Base-by-base conservation (phyloP, 768 basidiomycete species). In the Suillus sp. region DNA sequence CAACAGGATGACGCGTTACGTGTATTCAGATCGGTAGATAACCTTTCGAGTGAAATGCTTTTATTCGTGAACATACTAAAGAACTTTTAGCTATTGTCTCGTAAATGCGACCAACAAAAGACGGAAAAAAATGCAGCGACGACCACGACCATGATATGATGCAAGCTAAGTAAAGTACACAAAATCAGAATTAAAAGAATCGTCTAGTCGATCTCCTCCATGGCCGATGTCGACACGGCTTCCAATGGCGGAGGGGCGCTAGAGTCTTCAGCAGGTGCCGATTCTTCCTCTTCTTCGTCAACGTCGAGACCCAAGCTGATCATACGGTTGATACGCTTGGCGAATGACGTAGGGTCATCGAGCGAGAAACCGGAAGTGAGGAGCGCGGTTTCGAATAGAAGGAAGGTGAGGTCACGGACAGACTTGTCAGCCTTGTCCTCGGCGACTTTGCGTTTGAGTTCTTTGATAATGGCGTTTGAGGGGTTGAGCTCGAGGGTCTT, bases 371-470 rank as follows among this genome's bases (percentile, higher is more conserved):
- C 93, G 59, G 93, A 95, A 18, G 94, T 95, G 68, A 97, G 89
- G 66, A 98, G 88, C 3, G 96, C 91, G 59, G 96, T 98, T 87
- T 99, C 96, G 82, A 93, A 99, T 62, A 99, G 81, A 51, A 99
- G 86, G 85, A 88, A 95, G 62, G 95, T 98, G 72, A 99, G 80
- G 80, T 99, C 96, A 68, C 94, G 89, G 72, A 97, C 96, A 62
- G 95, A 95, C 88, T 96, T 97, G 88, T 99, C 96, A 60, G 92
- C 90, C 84, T 96, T 95, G 83, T 99, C 96, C 78, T 96, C 95
- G 55, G 92, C 83, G 66, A 98, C 93, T 83, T 97, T 96, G 71
- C 86, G 86, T 85, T 90, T 95, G 72, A 99, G 85, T 81, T 98
- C 96, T 84, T 93, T 95, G 80, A 99, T 83, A 81, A 99, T 96